phyloP scores from a whole-genome alignment of 169 alveolate species.

The Sarcocystis neurona region DNA sequence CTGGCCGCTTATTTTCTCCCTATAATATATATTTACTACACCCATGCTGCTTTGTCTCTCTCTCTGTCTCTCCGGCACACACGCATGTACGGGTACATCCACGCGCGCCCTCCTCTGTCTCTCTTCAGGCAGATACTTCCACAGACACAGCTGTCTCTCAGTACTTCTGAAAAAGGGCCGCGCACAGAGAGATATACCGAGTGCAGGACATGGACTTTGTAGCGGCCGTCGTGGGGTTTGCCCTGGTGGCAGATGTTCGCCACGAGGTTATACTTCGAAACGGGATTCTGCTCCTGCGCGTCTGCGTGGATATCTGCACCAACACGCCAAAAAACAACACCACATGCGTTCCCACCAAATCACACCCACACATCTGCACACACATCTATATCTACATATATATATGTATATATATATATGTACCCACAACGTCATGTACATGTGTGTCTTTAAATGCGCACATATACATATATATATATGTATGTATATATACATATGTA shows the following conservation, averaged over 20 bases:
- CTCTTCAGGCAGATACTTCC: too few species aligned
- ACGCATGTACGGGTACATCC: too few species aligned
- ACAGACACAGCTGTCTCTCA: too few species aligned
- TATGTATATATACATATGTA: background rate
- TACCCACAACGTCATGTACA: background rate
- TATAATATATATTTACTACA: too few species aligned
- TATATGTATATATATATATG: background rate
- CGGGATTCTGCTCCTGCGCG: conserved; percentile 73
- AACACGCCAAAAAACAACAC: background rate
- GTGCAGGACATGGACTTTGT: conserved; percentile 88
- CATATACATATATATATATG: conserved; percentile 6
- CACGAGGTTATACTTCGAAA: conserved; percentile 88
- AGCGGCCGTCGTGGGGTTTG: conserved; percentile 90
- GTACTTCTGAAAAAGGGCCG: too few species aligned
- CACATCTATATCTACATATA: background rate
- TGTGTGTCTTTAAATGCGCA: conserved; percentile 6
- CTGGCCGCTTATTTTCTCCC: too few species aligned
- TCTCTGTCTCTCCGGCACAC: too few species aligned
- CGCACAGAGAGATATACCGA: conserved; percentile 17
- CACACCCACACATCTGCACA: background rate
- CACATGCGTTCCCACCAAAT: conserved; percentile 2
- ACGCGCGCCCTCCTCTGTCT: too few species aligned
- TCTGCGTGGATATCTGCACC: conserved; percentile 77
- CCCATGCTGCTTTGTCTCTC: too few species aligned
- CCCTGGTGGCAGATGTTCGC: conserved; percentile 97